Evolutionary conservation across 371 early-diverging fungal genomes (phyloP).

Genomic region (Rhizopus stolonifer): DNA sequence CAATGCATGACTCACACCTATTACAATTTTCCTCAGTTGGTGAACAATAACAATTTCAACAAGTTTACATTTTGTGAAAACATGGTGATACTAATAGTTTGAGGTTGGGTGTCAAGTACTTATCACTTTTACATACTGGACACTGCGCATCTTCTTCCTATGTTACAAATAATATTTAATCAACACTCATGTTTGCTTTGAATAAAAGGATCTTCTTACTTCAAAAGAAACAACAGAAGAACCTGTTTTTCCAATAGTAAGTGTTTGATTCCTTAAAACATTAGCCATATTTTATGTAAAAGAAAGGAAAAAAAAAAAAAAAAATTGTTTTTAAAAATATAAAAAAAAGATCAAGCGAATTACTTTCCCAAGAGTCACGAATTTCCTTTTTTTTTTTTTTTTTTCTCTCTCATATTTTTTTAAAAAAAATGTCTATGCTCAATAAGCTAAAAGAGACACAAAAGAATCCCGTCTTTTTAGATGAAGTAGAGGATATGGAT

Average conservation of each 20-base stretch:
- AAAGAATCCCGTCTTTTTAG: constrained; percentile 44
- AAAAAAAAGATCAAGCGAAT: no score
- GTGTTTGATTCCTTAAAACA: constrained; percentile 32
- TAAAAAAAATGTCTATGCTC: constrained; percentile 40
- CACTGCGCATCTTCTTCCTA: constrained; percentile 81
- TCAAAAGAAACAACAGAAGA: constrained; percentile 48
- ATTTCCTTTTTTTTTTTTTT: constrained; percentile 7
- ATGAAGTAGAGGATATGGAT: constrained; percentile 53
- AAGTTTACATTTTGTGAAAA: constrained; percentile 91
- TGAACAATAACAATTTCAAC: no score
- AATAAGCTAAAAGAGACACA: constrained; percentile 43
- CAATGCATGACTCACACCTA: constrained; percentile 92
- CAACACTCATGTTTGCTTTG: no score
- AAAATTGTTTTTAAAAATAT: neutral
- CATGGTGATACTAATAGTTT: constrained; percentile 95
- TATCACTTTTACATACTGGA: constrained; percentile 94
- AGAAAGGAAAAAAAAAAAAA: neutral
- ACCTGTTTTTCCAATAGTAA: constrained; percentile 45
- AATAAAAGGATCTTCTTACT: no score
- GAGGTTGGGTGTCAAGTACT: constrained; percentile 92
- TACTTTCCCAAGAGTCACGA: neutral
- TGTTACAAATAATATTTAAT: no score
- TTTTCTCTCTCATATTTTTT: constrained; percentile 1
- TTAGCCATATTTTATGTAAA: constrained; percentile 12
- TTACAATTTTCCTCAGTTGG: no score